phyloP scores from a whole-genome alignment of 108 stramenopile species.

The Aurantiochytrium sp. region DNA sequence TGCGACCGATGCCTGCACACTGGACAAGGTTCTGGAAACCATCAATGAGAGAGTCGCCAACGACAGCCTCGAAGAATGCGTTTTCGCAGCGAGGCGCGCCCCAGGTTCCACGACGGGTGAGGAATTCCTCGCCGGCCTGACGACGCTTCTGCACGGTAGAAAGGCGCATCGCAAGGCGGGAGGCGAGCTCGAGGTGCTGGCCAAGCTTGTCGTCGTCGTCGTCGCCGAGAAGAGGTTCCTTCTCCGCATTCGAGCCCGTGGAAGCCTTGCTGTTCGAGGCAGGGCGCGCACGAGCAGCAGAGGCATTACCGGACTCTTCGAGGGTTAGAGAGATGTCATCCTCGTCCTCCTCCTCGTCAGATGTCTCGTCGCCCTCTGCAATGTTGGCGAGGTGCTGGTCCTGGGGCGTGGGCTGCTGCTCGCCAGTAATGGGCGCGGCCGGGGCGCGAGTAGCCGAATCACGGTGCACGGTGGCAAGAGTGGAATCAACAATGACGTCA shows the following conservation, averaged over 20 bases:
- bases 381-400: background rate
- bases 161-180: background rate
- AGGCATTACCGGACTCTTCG: background rate
- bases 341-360: background rate
- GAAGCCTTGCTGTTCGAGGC: too few relatives aligned
- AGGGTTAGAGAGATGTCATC: background rate
- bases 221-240: background rate
- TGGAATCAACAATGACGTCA: background rate
- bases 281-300: too few relatives aligned
- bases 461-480: background rate
- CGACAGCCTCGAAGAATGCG: background rate
- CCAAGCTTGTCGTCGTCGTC: background rate
- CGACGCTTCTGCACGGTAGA: background rate
- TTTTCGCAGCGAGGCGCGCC: background rate
- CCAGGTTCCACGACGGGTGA: background rate
- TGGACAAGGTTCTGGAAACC: conserved; percentile 14
- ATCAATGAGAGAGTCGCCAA: background rate
- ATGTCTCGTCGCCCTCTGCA: background rate
- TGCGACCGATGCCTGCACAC: background rate
- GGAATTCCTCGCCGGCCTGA: background rate
- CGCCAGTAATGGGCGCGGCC: background rate
- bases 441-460: background rate
- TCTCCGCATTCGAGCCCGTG: background rate
- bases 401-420: too few relatives aligned
- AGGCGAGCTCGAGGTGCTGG: background rate